phyloP scores from a whole-genome alignment of 2,329 filamentous ascomycete species.

The Pyricularia grisea region DNA sequence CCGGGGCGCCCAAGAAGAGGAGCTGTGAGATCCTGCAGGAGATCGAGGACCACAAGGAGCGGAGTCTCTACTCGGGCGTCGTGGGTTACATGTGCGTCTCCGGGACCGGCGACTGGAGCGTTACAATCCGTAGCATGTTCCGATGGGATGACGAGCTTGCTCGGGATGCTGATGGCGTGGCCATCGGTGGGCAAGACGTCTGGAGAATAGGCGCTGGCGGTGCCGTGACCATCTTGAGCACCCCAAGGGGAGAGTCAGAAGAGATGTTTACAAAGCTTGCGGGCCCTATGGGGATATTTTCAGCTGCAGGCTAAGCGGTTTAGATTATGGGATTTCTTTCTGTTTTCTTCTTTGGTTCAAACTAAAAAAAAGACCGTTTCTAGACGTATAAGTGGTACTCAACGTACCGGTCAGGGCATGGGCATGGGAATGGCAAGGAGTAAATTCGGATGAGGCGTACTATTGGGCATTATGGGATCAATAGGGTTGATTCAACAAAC shows the following conservation, averaged over 20 bases:
- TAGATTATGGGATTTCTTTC: not conserved
- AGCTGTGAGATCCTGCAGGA: conserved; percentile 72
- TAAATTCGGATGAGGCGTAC: not conserved
- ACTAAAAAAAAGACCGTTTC: conserved; percentile 1
- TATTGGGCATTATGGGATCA: not conserved
- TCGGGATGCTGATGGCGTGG: conserved; percentile 5
- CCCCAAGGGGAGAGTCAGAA: conserved; percentile 69
- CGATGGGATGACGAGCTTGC: conserved; percentile 56
- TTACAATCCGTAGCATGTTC: conserved; percentile 79
- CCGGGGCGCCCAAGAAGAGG: conserved; percentile 87
- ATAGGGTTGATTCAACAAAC: conserved; percentile 1
- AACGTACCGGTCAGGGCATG: conserved; percentile 14
- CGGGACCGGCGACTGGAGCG: conserved; percentile 81
- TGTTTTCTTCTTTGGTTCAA: not conserved
- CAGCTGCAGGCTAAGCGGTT: conserved; percentile 11
- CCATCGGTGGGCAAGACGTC: conserved; percentile 30
- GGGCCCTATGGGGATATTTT: conserved; percentile 44
- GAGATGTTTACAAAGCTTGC: conserved; percentile 79
- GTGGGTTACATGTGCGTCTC: conserved; percentile 84
- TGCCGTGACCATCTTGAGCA: conserved; percentile 79
- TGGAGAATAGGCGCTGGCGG: conserved; percentile 89
- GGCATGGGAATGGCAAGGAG: not conserved
- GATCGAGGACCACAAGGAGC: conserved; percentile 53
- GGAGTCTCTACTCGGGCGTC: conserved; percentile 80
- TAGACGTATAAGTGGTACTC: conserved; percentile 12